Evolutionary conservation across 768 basidiomycete species (phyloP).

Genomic region (Sporobolomyces pararoseus): DNA sequence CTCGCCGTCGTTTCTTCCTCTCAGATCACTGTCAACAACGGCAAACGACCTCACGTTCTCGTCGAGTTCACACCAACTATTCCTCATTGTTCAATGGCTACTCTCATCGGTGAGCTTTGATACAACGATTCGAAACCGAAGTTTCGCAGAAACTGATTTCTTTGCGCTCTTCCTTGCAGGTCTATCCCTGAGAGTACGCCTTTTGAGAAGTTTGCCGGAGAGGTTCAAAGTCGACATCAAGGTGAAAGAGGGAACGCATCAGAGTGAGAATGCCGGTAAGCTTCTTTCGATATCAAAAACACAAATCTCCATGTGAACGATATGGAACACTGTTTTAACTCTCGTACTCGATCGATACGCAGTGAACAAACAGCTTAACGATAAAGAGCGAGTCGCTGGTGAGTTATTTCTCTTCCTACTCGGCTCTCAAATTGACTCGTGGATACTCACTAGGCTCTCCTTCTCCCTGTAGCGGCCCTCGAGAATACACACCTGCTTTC

Average conservation of each 20-base stretch:
- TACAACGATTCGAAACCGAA: not conserved
- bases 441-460: too few relatives aligned
- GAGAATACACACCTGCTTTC: slow-evolving; percentile 83
- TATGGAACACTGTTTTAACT: too few relatives aligned
- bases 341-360: not conserved
- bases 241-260: slow-evolving; percentile 90
- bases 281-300: too few relatives aligned
- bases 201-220: slow-evolving; percentile 80
- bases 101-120: slow-evolving; percentile 69
- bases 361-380: slow-evolving; percentile 99
- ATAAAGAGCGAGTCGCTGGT: slow-evolving; percentile 89
- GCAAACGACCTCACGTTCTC: slow-evolving; percentile 61
- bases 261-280: slow-evolving; percentile 83
- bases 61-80: slow-evolving; percentile 95
- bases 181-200: slow-evolving; percentile 87
- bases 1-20: slow-evolving; percentile 88
- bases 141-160: not conserved
- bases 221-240: slow-evolving; percentile 92
- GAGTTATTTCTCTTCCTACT: not conserved
- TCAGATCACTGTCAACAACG: slow-evolving; percentile 62
- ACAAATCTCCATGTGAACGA: too few relatives aligned
- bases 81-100: slow-evolving; percentile 96
- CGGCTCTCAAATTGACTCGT: too few relatives aligned
- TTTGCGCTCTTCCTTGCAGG: slow-evolving; percentile 54
- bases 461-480: slow-evolving; percentile 64